Evolutionary conservation across 208 protist genomes (phyloP).

Genomic region (Angomonas ambiguus): DNA sequence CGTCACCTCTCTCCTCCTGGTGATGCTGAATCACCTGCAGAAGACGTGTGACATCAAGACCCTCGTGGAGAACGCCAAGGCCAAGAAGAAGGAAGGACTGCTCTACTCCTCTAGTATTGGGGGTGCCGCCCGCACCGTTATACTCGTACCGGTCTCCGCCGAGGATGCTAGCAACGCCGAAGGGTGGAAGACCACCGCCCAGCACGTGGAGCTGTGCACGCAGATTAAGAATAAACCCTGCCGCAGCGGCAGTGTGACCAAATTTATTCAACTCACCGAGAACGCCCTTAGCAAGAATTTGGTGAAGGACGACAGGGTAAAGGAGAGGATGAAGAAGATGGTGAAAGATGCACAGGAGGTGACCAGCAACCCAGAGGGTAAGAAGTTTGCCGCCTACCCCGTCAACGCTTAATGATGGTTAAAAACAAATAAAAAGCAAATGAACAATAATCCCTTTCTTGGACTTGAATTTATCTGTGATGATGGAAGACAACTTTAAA

Average conservation of each 20-base stretch:
- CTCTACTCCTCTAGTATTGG: neutral
- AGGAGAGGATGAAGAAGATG: slow-evolving; percentile 7
- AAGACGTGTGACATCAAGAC: neutral
- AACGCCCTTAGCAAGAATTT: neutral
- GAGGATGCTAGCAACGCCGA: neutral
- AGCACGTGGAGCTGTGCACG: neutral
- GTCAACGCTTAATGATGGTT: too few species aligned
- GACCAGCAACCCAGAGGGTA: neutral
- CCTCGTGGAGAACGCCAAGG: neutral
- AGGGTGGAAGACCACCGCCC: neutral
- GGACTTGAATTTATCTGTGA: too few species aligned
- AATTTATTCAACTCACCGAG: neutral
- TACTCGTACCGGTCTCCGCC: neutral
- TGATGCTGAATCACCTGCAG: neutral
- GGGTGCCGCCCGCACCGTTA: neutral
- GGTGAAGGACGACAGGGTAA: neutral
- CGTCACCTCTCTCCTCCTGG: neutral
- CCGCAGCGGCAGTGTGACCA: neutral
- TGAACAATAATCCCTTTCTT: too few species aligned
- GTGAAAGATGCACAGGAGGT: neutral
- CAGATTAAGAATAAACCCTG: neutral
- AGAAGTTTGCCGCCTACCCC: neutral
- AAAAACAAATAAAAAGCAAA: too few species aligned
- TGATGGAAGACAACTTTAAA: too few species aligned
- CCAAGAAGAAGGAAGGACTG: neutral